phyloP scores from a whole-genome alignment of 2,329 filamentous ascomycete genomes.

The Colletotrichum filicis region DNA sequence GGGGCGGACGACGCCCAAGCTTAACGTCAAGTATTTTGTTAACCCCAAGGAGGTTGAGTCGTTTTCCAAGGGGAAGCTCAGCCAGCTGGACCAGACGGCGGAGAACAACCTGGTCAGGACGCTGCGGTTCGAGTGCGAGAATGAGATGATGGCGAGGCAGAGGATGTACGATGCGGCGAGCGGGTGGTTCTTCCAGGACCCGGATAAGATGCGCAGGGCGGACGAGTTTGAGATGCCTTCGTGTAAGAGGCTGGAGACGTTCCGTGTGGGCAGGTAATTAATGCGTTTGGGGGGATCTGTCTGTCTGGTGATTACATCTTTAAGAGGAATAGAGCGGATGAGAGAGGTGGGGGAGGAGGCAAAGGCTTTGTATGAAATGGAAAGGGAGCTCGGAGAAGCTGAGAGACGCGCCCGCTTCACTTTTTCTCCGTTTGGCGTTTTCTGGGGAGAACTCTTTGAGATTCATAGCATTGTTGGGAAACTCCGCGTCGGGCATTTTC shows the following conservation, averaged over 20 bases:
- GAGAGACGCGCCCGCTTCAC: neutral
- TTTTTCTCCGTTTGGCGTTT: slow-evolving; percentile 5
- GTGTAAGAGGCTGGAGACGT: slow-evolving; percentile 61
- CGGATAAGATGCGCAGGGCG: slow-evolving; percentile 81
- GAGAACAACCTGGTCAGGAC: slow-evolving; percentile 78
- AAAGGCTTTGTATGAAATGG: neutral
- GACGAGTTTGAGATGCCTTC: slow-evolving; percentile 61
- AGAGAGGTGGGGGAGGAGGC: neutral
- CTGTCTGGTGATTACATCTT: too few relatives aligned
- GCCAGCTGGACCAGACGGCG: slow-evolving; percentile 79
- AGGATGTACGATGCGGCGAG: slow-evolving; percentile 80
- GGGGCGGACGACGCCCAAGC: slow-evolving; percentile 75
- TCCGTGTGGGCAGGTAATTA: slow-evolving; percentile 45
- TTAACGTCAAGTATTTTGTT: slow-evolving; percentile 86
- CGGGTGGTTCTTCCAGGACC: slow-evolving; percentile 88
- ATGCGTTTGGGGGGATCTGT: neutral
- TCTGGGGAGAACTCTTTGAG: neutral
- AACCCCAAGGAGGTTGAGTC: slow-evolving; percentile 81
- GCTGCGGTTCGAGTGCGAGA: slow-evolving; percentile 78
- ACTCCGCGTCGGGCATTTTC: neutral
- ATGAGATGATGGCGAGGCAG: slow-evolving; percentile 73
- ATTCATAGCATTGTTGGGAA: slow-evolving; percentile 8
- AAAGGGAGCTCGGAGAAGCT: neutral
- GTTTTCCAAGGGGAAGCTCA: slow-evolving; percentile 76
- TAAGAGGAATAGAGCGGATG: neutral